Evolutionary conservation across 352 stramenopile species (phyloP).

Genomic region (Globisporangium radiosum): DNA sequence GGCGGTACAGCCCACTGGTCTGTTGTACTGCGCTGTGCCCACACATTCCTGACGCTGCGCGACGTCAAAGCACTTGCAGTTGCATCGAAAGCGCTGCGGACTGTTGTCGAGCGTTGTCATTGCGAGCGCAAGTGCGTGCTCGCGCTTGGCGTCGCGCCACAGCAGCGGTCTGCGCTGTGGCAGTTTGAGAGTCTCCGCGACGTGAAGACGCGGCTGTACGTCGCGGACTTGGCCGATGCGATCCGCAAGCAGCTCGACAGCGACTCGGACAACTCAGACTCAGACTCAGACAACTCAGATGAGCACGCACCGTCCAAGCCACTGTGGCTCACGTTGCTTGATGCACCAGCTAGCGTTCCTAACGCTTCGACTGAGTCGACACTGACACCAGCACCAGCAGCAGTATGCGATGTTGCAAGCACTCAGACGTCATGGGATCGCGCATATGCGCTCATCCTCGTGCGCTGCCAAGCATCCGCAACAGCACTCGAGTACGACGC

Average conservation of each 20-base stretch:
- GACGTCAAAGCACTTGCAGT: conserved; percentile 26
- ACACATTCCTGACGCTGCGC: conserved; percentile 33
- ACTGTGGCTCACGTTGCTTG: conserved; percentile 12
- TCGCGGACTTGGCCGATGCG: conserved; percentile 48
- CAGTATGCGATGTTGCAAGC: not conserved
- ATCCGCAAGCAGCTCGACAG: conserved; percentile 35
- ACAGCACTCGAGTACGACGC: conserved; percentile 41
- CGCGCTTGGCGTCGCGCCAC: conserved; percentile 8
- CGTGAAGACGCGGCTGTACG: conserved; percentile 34
- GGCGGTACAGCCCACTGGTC: conserved; percentile 17
- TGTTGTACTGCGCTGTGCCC: conserved; percentile 16
- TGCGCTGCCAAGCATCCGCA: conserved; percentile 24
- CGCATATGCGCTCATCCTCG: conserved; percentile 48
- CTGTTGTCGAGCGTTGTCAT: not conserved
- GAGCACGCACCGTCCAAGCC: not conserved
- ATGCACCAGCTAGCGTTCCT: too few species aligned
- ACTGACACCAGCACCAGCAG: not conserved
- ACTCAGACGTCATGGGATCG: conserved; percentile 12
- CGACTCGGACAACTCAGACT: conserved; percentile 26
- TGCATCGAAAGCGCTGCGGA: conserved; percentile 7
- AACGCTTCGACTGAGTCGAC: too few species aligned
- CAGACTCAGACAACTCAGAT: conserved; percentile 25
- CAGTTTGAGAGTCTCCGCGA: conserved; percentile 41
- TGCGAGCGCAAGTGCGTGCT: conserved; percentile 17
- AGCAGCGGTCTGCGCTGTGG: conserved; percentile 28